A percentile compares a stretch with the other conserved stretches of the same genome.
phyloP scores from a whole-genome alignment of 768 basidiomycete genomes.

The Brasilioporus rufonigricans region DNA sequence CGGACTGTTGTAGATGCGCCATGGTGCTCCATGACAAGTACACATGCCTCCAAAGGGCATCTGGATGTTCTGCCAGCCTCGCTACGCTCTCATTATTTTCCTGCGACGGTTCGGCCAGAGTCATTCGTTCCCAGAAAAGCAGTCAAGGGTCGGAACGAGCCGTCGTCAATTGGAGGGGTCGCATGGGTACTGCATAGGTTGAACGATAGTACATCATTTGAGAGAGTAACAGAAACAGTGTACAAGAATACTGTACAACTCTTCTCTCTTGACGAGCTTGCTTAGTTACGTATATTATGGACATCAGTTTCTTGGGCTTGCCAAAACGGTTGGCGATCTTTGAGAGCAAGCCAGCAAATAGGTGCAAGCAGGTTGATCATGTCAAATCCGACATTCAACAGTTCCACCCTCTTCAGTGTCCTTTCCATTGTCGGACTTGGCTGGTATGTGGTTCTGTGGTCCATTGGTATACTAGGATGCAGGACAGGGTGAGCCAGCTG shows the following conservation, averaged over 20 bases:
- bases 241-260: constrained; percentile 64
- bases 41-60: constrained; percentile 57
- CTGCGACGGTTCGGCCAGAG: constrained; percentile 51
- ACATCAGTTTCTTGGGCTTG: not conserved
- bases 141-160: constrained; percentile 80
- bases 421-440: constrained; percentile 43
- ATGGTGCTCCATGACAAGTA: constrained; percentile 69
- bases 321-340: not conserved
- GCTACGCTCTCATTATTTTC: constrained; percentile 50
- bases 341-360: not conserved
- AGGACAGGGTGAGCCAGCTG: constrained; percentile 56
- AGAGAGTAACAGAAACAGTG: constrained; percentile 52
- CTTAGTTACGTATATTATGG: constrained; percentile 14
- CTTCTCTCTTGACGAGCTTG: constrained; percentile 48
- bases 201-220: constrained; percentile 45
- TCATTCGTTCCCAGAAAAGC: constrained; percentile 55
- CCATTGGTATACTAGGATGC: constrained; percentile 65
- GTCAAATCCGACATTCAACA: constrained; percentile 9
- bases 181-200: constrained; percentile 66
- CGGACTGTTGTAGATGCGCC: constrained; percentile 50
- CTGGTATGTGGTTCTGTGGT: constrained; percentile 68
- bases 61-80: constrained; percentile 46
- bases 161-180: constrained; percentile 59
- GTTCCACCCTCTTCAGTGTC: constrained; percentile 5
- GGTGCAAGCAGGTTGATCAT: constrained; percentile 3